Percentiles rank a stretch among this genome's conserved stretches.
Evolutionary conservation across 2,329 filamentous ascomycete species (phyloP).

Genomic region (Mycosphaerella sp.): DNA sequence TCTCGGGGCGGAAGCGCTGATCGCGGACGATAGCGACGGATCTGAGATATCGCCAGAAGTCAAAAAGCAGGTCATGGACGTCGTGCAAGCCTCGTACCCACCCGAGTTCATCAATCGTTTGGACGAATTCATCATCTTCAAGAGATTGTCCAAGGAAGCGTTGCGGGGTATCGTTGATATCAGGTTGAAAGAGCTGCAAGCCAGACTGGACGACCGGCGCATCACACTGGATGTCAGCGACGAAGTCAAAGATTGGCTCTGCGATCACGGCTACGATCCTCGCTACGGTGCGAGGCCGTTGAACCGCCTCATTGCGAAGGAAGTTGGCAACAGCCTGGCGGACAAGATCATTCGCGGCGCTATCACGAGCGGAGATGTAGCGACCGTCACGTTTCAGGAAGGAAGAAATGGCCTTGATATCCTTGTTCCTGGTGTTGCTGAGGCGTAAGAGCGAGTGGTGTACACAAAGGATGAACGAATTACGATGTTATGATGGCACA

Average conservation of each 20-base stretch:
- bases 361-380: slow-evolving; percentile 67
- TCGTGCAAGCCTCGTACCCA: slow-evolving; percentile 67
- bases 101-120: slow-evolving; percentile 96
- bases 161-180: slow-evolving; percentile 93
- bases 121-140: slow-evolving; percentile 96
- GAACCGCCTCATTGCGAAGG: slow-evolving; percentile 81
- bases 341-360: slow-evolving; percentile 87
- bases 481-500: background rate
- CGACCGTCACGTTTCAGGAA: slow-evolving; percentile 61
- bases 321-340: slow-evolving; percentile 82
- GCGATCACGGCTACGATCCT: slow-evolving; percentile 82
- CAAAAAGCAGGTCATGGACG: slow-evolving; percentile 78
- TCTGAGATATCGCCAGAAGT: slow-evolving; percentile 59
- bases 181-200: slow-evolving; percentile 74
- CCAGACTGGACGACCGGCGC: slow-evolving; percentile 73
- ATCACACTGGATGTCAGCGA: slow-evolving; percentile 67
- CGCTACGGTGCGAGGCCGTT: slow-evolving; percentile 85
- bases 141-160: slow-evolving; percentile 68
- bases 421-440: background rate
- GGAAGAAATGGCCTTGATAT: slow-evolving; percentile 41
- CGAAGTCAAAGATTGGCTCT: slow-evolving; percentile 76
- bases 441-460: background rate
- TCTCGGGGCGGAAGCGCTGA: slow-evolving; percentile 83
- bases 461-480: background rate
- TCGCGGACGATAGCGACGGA: slow-evolving; percentile 42